A percentile compares a stretch with the other conserved stretches of the same genome.
Evolutionary conservation across 2,329 filamentous ascomycete genomes (phyloP).

Genomic region (Coniochaeta ligniaria): DNA sequence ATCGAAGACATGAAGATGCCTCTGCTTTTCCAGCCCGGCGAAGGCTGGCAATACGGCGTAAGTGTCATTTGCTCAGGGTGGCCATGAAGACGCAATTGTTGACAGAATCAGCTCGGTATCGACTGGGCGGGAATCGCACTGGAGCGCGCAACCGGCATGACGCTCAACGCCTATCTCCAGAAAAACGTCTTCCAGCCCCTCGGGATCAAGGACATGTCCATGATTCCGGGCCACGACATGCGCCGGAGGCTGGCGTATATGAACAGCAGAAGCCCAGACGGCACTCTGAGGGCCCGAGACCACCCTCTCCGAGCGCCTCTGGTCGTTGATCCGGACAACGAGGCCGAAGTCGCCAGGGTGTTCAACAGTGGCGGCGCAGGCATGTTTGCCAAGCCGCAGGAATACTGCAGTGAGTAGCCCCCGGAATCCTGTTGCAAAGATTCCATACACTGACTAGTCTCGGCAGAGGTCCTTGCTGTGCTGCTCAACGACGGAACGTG

Average conservation of each 20-base stretch:
- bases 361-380: slow-evolving; percentile 52
- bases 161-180: slow-evolving; percentile 36
- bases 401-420: slow-evolving; percentile 49
- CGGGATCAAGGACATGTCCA: slow-evolving; percentile 23
- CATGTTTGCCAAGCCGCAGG: slow-evolving; percentile 43
- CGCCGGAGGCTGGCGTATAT: slow-evolving; percentile 44
- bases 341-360: slow-evolving; percentile 29
- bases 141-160: slow-evolving; percentile 30
- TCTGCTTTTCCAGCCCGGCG: slow-evolving; percentile 56
- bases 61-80: too few species aligned
- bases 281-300: slow-evolving; percentile 29
- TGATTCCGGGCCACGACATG: slow-evolving; percentile 46
- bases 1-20: slow-evolving; percentile 43
- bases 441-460: background rate
- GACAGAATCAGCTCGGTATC: slow-evolving; percentile 37
- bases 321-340: slow-evolving; percentile 16
- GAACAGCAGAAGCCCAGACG: slow-evolving; percentile 39
- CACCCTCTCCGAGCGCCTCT: slow-evolving; percentile 25
- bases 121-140: slow-evolving; percentile 42
- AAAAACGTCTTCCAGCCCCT: slow-evolving; percentile 36
- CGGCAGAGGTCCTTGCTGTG: slow-evolving; percentile 44
- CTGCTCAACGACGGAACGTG: slow-evolving; percentile 55
- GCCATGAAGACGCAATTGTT: too few species aligned
- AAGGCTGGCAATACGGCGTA: slow-evolving; percentile 47
- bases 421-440: too few species aligned